Base-by-base conservation (phyloP, 495 filamentous ascomycete genomes). In the Hypoxylon perforatum region DNA sequence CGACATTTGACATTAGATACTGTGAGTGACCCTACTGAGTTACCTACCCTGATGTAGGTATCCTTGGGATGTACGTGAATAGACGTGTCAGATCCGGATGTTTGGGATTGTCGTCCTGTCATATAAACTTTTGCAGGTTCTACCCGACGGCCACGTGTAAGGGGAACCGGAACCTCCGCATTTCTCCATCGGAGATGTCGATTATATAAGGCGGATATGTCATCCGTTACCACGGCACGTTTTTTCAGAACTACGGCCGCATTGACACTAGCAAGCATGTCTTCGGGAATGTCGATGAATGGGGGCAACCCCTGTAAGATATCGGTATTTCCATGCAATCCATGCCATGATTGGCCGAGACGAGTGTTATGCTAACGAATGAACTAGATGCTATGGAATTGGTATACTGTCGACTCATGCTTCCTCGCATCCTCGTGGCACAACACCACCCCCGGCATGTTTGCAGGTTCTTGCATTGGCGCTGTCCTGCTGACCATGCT, bases 381-480 rank as follows among this genome's bases (percentile, higher is more conserved):
- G 4, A n/a, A 11, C 23, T 56, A 88, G 86, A 91, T 91, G 87
- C 71, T 89, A 3, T 90, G 87, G 87, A 90, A 91, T 59, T 91
- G 88, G 87, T 78, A 85, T 59, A 88, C 85, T 3, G 72, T 90
- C 30, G 84, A 88, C 66, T 70, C 87, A 11, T 91, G 86, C 82
- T 90, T 91, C 77, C 75, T 91, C 60, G 76, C 86, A 21, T 57
- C 53, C 6, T 74, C 80, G 49, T 91, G 87, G 87, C 86, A 86
- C 63, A 82, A 88, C 62, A 83, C 71, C 18, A 85, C 83, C 0
- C 66, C 60, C 4, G 83, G 80, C 63, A 86, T 85, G 78, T 90
- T 91, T 67, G 86, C 85, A 30, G 86, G 85, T 25, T 85, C 82
- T 58, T 90, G 88, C 73, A 86, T 91, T 60, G 86, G 85, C 12